Conservation (phyloP, 345 rosid genomes). For the Noccaea bulbosa region DNA sequence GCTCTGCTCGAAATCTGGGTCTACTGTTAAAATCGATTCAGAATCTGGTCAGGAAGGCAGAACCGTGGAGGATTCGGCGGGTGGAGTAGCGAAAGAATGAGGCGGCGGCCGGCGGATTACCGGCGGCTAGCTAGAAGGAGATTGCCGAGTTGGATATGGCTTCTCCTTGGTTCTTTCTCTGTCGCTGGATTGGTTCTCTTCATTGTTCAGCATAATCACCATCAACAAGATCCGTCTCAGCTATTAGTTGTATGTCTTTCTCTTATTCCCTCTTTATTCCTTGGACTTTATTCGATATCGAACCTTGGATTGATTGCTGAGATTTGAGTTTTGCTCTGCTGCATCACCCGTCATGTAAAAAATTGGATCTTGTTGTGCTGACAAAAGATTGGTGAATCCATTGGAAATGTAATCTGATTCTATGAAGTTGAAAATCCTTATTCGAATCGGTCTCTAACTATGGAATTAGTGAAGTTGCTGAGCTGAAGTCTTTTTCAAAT, state of each 20-base stretch:
- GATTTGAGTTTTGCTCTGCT: conserved; percentile 21
- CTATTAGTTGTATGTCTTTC: conserved; percentile 34
- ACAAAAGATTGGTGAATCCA: neutral
- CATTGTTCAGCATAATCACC: conserved; percentile 81
- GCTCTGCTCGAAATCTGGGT: conserved; percentile 27
- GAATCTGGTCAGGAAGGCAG: neutral
- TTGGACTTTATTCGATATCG: neutral
- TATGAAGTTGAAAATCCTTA: neutral
- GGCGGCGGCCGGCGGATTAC: conserved; percentile 92
- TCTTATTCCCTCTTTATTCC: neutral
- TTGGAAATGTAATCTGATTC: neutral
- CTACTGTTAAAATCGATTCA: conserved; percentile 37
- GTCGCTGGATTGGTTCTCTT: conserved; percentile 80
- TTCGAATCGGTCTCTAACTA: neutral
- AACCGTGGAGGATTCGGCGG: conserved; percentile 42
- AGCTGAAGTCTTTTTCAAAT: neutral
- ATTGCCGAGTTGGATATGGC: conserved; percentile 83
- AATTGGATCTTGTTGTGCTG: conserved; percentile 27
- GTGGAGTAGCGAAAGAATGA: conserved; percentile 52
- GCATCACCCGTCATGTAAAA: conserved; percentile 13
- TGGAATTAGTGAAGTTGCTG: conserved; percentile 15
- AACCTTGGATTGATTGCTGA: neutral
- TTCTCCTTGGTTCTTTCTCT: conserved; percentile 67
- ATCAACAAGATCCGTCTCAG: conserved; percentile 53
- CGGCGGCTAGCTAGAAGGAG: conserved; percentile 97